Evolutionary conservation across 768 basidiomycete species (phyloP).

Genomic region (Trichaptum fuscoviolaceum): DNA sequence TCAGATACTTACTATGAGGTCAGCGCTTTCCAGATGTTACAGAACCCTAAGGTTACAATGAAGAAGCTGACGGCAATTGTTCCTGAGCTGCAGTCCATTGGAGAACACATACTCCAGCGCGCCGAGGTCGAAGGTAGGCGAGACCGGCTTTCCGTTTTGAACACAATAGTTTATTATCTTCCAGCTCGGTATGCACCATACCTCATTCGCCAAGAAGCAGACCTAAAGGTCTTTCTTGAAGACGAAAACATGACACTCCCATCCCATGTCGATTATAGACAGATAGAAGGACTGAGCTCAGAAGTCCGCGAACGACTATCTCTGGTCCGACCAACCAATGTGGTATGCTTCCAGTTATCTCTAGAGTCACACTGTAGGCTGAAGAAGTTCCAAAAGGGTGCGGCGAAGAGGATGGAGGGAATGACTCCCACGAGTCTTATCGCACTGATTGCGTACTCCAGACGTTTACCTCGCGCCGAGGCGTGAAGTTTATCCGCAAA

Average conservation of each 20-base stretch:
- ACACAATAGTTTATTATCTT: constrained; percentile 4
- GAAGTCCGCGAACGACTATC: constrained; percentile 68
- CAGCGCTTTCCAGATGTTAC: constrained; percentile 74
- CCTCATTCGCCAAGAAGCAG: constrained; percentile 67
- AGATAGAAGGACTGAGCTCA: constrained; percentile 62
- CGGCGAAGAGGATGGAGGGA: constrained; percentile 89
- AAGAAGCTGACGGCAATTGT: constrained; percentile 36
- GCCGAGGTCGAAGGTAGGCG: constrained; percentile 65
- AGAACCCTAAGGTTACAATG: constrained; percentile 48
- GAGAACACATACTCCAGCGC: constrained; percentile 49
- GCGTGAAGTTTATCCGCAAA: not conserved
- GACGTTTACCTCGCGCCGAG: constrained; percentile 15
- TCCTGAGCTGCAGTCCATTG: constrained; percentile 46
- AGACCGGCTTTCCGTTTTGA: not conserved
- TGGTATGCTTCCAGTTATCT: constrained; percentile 37
- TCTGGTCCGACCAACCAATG: constrained; percentile 57
- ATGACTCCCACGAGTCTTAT: constrained; percentile 82
- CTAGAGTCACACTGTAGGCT: not conserved
- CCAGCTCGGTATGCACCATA: constrained; percentile 59
- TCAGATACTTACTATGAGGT: constrained; percentile 2
- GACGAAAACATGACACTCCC: constrained; percentile 73
- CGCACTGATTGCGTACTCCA: constrained; percentile 59
- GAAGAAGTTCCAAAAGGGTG: constrained; percentile 50
- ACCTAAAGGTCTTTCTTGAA: constrained; percentile 65
- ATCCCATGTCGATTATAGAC: constrained; percentile 61